Conservation (phyloP, 2,329 filamentous ascomycete species). For the Pseudogymnoascus sp. region DNA sequence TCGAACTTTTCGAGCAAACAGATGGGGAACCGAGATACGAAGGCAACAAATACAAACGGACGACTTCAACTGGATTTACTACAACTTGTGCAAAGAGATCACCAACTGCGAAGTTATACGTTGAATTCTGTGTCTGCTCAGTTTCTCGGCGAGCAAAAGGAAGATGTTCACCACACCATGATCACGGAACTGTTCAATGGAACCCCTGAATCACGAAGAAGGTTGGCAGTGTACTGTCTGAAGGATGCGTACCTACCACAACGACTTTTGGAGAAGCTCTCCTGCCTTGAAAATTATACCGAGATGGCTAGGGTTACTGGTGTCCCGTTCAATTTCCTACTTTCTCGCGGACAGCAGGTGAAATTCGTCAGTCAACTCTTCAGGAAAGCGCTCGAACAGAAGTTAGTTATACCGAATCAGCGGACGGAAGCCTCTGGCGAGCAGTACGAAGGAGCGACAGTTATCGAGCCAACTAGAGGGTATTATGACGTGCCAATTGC, state of each 20-base stretch:
- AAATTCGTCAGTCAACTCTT: conserved; percentile 97
- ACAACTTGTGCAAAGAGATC: conserved; percentile 89
- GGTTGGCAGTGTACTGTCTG: conserved; percentile 88
- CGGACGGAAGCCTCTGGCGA: conserved; percentile 64
- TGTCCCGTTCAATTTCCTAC: conserved; percentile 90
- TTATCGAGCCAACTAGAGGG: conserved; percentile 87
- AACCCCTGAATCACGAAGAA: conserved; percentile 81
- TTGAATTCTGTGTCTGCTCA: conserved; percentile 93
- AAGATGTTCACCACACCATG: conserved; percentile 98
- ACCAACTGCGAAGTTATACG: conserved; percentile 93
- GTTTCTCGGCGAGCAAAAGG: conserved; percentile 94
- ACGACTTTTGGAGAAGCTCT: conserved; percentile 91
- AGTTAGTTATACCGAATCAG: conserved; percentile 87
- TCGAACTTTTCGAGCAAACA: conserved; percentile 95
- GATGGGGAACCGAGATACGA: conserved; percentile 93
- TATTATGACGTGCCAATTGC: conserved; percentile 95
- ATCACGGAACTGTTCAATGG: conserved; percentile 98
- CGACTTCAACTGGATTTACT: conserved; percentile 86
- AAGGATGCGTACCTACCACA: conserved; percentile 97
- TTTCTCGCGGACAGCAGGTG: conserved; percentile 89
- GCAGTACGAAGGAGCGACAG: conserved; percentile 94
- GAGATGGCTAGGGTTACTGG: conserved; percentile 99
- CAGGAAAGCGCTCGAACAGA: conserved; percentile 86
- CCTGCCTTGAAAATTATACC: conserved; percentile 97
- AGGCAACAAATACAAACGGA: conserved; percentile 89